Evolutionary conservation across 2,329 filamentous ascomycete genomes (phyloP), one percentile per base, ranked within the genome.

Genomic region (Fusarium siculi): DNA sequence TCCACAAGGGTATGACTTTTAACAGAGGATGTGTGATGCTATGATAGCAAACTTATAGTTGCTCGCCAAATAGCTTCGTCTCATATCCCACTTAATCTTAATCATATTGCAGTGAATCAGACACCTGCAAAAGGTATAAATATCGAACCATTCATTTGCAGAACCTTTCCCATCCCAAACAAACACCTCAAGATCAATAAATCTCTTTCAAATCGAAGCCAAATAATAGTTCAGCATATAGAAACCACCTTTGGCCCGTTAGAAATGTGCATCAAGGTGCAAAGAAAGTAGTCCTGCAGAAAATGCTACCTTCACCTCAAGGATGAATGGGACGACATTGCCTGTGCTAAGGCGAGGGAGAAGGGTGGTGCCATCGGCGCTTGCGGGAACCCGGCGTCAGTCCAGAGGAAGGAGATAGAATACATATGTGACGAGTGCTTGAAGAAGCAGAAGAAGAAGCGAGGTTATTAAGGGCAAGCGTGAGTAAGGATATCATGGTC

Each of bases 281-380:
- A 63, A 12, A 36, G 32, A 12, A 36, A 40, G 10, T 21, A 46
- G 14, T 39, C 40, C 11, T 65, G 62, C n/a, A 30, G 57, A 1
- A 62, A 65, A 8, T 65, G 57, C 34, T 63, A 28, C 28, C 25
- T 52, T 11, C 40, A 63, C 18, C 44, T 63, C 14, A 23, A 7
- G 5, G 53, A 59, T 18, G 25, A 44, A 23, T 63, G 53, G 60
- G 36, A 32, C 7, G 25, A 44, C 9, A 2, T 47, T 7, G 23
- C 49, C 5, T 65, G 57, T 23, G 21, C 39, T 12, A 53, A 52
- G 8, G 62, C 56, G 11, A 23, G 16, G 7, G 46, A 42, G 28
- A 63, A 63, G 1, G 60, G 42, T 6, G 46, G 42, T 14, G 10
- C 25, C 18, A 23, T 65, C 9, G 47, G 46, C 7, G 57, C 46